Base-by-base conservation (phyloP, 306 rosid species). In the Luffa aegyptiaca region DNA sequence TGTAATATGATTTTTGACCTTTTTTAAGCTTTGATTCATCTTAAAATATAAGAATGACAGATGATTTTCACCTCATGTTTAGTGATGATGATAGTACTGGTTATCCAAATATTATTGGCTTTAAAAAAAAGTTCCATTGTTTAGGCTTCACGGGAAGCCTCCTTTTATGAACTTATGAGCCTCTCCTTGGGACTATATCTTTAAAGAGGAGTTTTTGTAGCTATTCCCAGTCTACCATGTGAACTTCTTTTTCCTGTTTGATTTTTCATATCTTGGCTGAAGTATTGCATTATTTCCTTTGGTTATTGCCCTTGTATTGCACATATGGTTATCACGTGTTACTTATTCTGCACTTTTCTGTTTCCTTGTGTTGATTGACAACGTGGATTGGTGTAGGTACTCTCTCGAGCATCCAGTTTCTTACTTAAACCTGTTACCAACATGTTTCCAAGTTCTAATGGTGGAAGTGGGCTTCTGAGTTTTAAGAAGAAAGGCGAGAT, bases 401-500 rank as follows among this genome's bases (percentile, higher is more conserved):
- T 84, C 39, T 93, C 99, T 52, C 96, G 96, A 74, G 97, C 93
- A 6, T 84, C 90, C 69, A 93, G 98, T 81, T 96, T 96, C 87
- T 64, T 91, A 80, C 96, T 93, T 79, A 93, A 96, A 85, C 96
- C 97, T 80, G 91, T 93, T 81, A 83, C 94, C 86, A 91, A 85
- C 87, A 86, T 93, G 85, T 80, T 85, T 87, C 92, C 96, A 62
- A 83, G 79, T 84, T 82, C 96, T 80, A 92, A 88, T 68, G 89
- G 89, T 52, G 99, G 92, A 86, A 85, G 92, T 35, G 85, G 89
- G 86, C 97, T 96, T 83, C 89, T 96, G 82, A 93, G 98, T 88
- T 93, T 87, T 91, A 96, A 88, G 88, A 88, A 90, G 75, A 96
- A 96, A 89, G 87, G 88, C 59, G 80, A 86, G 79, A 83, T 87